These are phyloP conservation scores for Pleurotus sapidus DNA, from an alignment of 768 basidiomycete species.

Conservation along the genomic window DNA sequence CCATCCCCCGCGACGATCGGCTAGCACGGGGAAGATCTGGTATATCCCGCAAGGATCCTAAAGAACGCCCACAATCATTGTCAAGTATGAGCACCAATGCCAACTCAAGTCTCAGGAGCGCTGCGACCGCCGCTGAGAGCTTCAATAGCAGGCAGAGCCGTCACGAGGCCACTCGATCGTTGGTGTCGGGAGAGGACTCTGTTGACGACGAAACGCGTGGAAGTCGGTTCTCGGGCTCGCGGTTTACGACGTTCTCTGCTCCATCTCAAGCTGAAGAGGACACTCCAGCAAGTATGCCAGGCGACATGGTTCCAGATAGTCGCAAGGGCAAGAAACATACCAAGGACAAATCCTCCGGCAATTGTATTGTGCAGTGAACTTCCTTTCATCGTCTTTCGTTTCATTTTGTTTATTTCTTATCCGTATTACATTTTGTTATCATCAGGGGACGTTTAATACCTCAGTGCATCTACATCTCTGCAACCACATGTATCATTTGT, in stretches of 20 bases:
- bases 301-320: slow-evolving; percentile 29
- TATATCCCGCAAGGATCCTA: slow-evolving; percentile 29
- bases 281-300: slow-evolving; percentile 27
- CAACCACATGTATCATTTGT: background rate
- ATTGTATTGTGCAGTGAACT: slow-evolving; percentile 47
- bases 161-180: slow-evolving; percentile 25
- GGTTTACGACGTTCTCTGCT: slow-evolving; percentile 29
- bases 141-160: slow-evolving; percentile 24
- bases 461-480: background rate
- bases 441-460: background rate
- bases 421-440: background rate
- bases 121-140: slow-evolving; percentile 47
- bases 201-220: slow-evolving; percentile 13
- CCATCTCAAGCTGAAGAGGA: slow-evolving; percentile 27
- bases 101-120: slow-evolving; percentile 57
- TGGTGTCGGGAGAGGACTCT: slow-evolving; percentile 20
- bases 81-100: slow-evolving; percentile 57
- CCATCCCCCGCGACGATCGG: slow-evolving; percentile 16
- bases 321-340: slow-evolving; percentile 31
- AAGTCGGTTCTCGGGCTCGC: slow-evolving; percentile 19
- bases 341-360: slow-evolving; percentile 36
- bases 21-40: slow-evolving; percentile 3
- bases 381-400: background rate
- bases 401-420: slow-evolving; percentile 14
- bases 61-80: slow-evolving; percentile 55